Conservation (phyloP, 2,329 filamentous ascomycete genomes). For the Fusarium sp. region DNA sequence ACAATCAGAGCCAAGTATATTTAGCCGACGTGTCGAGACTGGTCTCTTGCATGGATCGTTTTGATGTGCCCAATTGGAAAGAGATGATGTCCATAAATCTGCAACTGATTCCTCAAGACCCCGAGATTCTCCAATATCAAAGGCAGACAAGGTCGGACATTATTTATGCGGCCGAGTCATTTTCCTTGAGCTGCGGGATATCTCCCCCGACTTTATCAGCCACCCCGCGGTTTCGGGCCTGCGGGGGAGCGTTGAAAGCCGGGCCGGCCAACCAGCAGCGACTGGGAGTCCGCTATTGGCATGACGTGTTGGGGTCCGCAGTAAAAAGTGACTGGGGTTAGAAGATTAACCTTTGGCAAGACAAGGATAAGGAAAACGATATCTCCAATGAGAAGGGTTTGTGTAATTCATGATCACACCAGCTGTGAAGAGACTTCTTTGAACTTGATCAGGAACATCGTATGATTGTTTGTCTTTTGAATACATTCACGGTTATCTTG, state of each 20-base stretch:
- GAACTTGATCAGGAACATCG: neutral
- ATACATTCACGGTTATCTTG: neutral
- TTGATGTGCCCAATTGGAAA: neutral
- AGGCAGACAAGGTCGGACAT: neutral
- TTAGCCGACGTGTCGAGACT: slow-evolving; percentile 1
- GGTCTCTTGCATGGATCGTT: neutral
- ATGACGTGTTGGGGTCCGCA: slow-evolving; percentile 24
- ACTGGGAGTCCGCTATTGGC: slow-evolving; percentile 7
- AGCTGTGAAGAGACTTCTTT: neutral
- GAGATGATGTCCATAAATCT: neutral
- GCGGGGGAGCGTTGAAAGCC: slow-evolving; percentile 20
- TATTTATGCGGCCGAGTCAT: slow-evolving; percentile 1
- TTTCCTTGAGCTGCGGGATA: neutral
- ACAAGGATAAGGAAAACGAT: neutral
- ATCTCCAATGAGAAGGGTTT: neutral
- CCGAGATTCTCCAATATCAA: neutral
- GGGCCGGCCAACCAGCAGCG: slow-evolving; percentile 20
- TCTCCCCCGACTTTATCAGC: slow-evolving; percentile 29
- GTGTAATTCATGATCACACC: neutral
- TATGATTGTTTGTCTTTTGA: neutral
- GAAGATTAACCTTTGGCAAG: slow-evolving; percentile 5
- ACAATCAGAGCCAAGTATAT: neutral
- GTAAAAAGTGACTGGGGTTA: neutral
- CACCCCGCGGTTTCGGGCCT: slow-evolving; percentile 37
- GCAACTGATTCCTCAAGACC: neutral